phyloP scores from a whole-genome alignment of 495 filamentous ascomycete species.

The Tirmania nivea region DNA sequence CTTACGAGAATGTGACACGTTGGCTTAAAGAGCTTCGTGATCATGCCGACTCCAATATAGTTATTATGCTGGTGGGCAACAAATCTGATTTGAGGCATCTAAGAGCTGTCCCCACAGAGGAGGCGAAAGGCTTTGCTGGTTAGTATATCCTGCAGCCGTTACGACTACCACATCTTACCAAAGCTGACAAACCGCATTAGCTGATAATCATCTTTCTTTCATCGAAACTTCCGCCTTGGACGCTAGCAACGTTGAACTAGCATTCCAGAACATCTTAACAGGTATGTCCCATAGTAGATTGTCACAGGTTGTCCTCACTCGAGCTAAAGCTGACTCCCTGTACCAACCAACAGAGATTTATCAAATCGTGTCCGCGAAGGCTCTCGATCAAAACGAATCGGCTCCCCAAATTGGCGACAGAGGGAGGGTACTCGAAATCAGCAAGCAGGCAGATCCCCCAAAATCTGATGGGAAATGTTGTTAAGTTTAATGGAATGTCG shows the following conservation, averaged over 20 bases:
- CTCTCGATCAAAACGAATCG: conserved; percentile 63
- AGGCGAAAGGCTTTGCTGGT: conserved; percentile 97
- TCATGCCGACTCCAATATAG: conserved; percentile 97
- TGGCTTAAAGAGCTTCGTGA: conserved; percentile 98
- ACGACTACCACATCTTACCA: neutral
- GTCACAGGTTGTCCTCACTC: neutral
- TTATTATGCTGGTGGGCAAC: conserved; percentile 99
- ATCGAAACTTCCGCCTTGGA: conserved; percentile 99
- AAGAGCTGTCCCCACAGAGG: conserved; percentile 91
- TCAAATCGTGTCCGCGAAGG: conserved; percentile 95
- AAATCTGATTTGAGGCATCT: conserved; percentile 99
- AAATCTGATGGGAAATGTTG: conserved; percentile 75
- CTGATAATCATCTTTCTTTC: conserved; percentile 88
- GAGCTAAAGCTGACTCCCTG: neutral
- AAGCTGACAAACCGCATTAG: conserved; percentile 23
- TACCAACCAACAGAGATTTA: conserved; percentile 59
- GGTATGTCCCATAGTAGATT: conserved; percentile 32
- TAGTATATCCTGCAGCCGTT: conserved; percentile 4
- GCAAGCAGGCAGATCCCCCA: conserved; percentile 53
- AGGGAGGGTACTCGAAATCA: conserved; percentile 62
- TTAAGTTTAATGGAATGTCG: conserved; percentile 26
- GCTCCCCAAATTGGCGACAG: conserved; percentile 49
- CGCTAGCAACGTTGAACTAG: conserved; percentile 97
- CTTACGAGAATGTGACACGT: conserved; percentile 95
- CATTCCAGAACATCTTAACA: conserved; percentile 98